Base-by-base conservation (phyloP, 306 rosid species). In the Trifolium subterraneum region DNA sequence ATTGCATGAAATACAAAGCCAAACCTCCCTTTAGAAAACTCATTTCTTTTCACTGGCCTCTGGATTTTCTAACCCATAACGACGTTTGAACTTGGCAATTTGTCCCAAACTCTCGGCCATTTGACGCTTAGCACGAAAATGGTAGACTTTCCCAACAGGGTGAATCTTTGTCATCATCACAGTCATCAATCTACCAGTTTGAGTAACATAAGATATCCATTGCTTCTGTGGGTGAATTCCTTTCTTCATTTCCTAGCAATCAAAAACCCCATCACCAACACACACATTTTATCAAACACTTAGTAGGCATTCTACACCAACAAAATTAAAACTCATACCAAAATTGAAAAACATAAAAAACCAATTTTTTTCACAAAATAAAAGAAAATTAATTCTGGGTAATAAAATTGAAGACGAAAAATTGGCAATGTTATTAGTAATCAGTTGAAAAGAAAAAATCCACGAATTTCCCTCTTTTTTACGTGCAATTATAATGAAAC, bases 191-290 rank as follows among this genome's bases (percentile, higher is more conserved):
- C 96, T 84, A n/a, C 99, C 99, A 9, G 78, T 86, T 85, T 90
- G 96, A 13, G 96, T 94, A 45, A 92, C 97, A 44, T 92, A 92
- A 0, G 96, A 87, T 75, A 94, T 88, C 96, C 96, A 94, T 70
- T 94, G 97, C 96, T 84, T 88, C 87, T 92, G 97, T 48, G 99
- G 99, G 69, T 94, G 99, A 39, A 85, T 2, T 8, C 97, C 99
- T 83, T 94, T 94, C 93, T 83, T 94, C 99, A 94, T 94, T 64
- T 82, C 73, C 80, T 12, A 4, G 19, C 31, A 73, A 78, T 41
- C 67, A 63, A 44, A 73, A 68, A 79, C 15, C 10, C 47, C 52
- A 48, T 3, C 33, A 72, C 5, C 67, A 15, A 3, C 39, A 36
- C 74, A 52, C 39, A 54, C 82, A 76, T 83, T 79, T 83, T 16